Evolutionary conservation across 306 rosid species (phyloP).

Genomic region (Dryas octopetala): DNA sequence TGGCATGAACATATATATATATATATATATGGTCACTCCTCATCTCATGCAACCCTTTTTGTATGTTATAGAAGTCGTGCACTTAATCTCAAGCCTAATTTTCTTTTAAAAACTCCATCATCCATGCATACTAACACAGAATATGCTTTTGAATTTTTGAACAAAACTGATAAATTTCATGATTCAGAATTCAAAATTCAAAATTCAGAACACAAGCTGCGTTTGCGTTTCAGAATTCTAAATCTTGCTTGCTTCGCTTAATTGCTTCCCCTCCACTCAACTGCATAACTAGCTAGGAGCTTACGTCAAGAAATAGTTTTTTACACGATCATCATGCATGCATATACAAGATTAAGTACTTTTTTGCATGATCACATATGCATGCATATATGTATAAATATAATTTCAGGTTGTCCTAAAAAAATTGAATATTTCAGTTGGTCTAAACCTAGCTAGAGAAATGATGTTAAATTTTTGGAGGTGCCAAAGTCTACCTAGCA

Average conservation of each 20-base stretch:
- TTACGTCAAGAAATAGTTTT: constrained; percentile 43
- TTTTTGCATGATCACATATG: background rate
- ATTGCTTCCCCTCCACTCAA: constrained; percentile 58
- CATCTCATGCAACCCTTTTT: background rate
- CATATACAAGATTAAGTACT: too few species aligned
- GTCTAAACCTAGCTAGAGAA: too few species aligned
- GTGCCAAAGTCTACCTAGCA: constrained; percentile 30
- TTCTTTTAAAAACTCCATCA: constrained; percentile 19
- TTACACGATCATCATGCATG: background rate
- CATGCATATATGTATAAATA: background rate
- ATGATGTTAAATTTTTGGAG: constrained; percentile 44
- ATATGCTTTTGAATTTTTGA: constrained; percentile 50
- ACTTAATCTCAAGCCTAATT: constrained; percentile 24
- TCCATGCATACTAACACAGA: constrained; percentile 13
- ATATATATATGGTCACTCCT: too few species aligned
- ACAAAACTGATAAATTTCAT: constrained; percentile 35
- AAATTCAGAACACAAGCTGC: constrained; percentile 27
- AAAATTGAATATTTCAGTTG: too few species aligned
- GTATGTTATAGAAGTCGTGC: constrained; percentile 29
- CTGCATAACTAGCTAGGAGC: constrained; percentile 25
- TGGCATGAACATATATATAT: too few species aligned
- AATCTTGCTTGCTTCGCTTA: constrained; percentile 26
- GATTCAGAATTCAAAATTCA: background rate
- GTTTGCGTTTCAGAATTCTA: constrained; percentile 29
- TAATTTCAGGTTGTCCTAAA: too few species aligned